Evolutionary conservation across 331 rosid species (phyloP).

Genomic region (Dryas integrifolia): DNA sequence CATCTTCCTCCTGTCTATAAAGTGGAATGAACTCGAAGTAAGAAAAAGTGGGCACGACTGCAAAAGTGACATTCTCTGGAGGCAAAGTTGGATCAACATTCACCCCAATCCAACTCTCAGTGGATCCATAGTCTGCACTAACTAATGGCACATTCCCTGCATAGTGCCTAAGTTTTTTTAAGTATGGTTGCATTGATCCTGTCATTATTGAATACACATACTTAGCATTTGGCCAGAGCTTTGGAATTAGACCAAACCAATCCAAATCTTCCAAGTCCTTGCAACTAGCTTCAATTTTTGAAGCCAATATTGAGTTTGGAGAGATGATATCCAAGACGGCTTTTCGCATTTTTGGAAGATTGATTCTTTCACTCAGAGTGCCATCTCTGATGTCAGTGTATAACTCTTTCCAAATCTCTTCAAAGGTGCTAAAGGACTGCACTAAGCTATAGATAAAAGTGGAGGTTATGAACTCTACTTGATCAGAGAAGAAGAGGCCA

Average conservation of each 20-base stretch:
- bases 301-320: constrained; percentile 56
- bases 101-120: constrained; percentile 98
- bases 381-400: constrained; percentile 53
- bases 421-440: constrained; percentile 59
- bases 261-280: constrained; percentile 39
- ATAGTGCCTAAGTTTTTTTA: constrained; percentile 70
- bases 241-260: constrained; percentile 71
- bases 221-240: constrained; percentile 81
- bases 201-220: constrained; percentile 87
- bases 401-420: constrained; percentile 65
- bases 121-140: constrained; percentile 92
- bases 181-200: constrained; percentile 84
- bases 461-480: constrained; percentile 77
- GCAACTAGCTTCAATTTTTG: constrained; percentile 44
- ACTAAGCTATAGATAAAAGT: constrained; percentile 79
- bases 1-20: constrained; percentile 36
- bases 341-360: constrained; percentile 37
- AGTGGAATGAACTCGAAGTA: constrained; percentile 94
- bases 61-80: constrained; percentile 76
- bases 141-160: constrained; percentile 68
- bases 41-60: constrained; percentile 81
- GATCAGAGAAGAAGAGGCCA: constrained; percentile 62
- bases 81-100: constrained; percentile 69
- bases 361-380: constrained; percentile 47
- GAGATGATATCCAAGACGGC: constrained; percentile 52